Evolutionary conservation across 257 asterid species (phyloP).

Genomic region (Nemophila menziesii): DNA sequence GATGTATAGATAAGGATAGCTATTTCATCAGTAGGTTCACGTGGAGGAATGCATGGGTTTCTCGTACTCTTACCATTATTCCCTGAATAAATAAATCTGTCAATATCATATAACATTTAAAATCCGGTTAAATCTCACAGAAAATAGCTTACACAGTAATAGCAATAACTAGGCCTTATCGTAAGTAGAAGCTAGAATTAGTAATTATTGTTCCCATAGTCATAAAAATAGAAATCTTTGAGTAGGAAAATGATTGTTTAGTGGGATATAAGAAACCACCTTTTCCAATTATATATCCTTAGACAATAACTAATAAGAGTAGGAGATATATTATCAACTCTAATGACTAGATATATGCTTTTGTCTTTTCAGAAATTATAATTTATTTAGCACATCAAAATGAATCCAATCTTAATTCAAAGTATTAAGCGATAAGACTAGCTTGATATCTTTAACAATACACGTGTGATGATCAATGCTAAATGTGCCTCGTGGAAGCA

Average conservation of each 20-base stretch:
- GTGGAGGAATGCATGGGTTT: too few relatives aligned
- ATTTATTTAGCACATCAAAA: neutral
- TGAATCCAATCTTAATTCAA: too few relatives aligned
- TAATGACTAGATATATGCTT: neutral
- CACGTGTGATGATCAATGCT: neutral
- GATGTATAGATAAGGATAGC: too few relatives aligned
- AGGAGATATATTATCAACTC: neutral
- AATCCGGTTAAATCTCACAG: too few relatives aligned
- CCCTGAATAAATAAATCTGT: too few relatives aligned
- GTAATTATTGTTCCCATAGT: too few relatives aligned
- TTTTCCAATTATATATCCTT: neutral
- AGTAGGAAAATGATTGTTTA: neutral
- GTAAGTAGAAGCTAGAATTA: neutral
- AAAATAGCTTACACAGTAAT: too few relatives aligned
- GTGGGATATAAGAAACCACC: too few relatives aligned
- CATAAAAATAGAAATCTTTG: neutral
- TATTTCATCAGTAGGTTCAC: too few relatives aligned
- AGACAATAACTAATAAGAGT: neutral
- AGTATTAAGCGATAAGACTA: too few relatives aligned
- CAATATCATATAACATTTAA: too few relatives aligned
- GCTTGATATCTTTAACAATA: neutral
- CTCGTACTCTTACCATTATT: too few relatives aligned
- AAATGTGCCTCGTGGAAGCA: conserved; percentile 1
- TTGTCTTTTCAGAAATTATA: neutral
- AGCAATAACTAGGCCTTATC: neutral